Evolutionary conservation across 169 alveolate genomes (phyloP).

Genomic region (Cryptosporidium tyzzeri): DNA sequence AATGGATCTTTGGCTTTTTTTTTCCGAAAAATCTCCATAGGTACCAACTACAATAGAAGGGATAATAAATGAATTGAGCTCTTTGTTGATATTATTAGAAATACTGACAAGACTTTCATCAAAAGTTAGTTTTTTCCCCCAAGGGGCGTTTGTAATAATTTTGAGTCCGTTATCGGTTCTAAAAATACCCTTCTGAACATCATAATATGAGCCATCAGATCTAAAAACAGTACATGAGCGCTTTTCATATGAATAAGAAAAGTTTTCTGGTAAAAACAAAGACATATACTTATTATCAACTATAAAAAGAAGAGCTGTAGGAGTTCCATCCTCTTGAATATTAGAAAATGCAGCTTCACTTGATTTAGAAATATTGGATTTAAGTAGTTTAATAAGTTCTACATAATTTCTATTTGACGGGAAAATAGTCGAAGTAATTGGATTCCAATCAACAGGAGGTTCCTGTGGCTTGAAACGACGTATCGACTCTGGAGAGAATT

Average conservation of each 20-base stretch:
- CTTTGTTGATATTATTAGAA: not conserved
- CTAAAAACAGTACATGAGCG: slow-evolving; percentile 5
- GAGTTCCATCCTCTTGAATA: slow-evolving; percentile 48
- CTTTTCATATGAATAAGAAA: slow-evolving; percentile 32
- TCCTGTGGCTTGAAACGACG: slow-evolving; percentile 20
- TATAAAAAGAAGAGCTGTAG: slow-evolving; percentile 42
- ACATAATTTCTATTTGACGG: slow-evolving; percentile 22
- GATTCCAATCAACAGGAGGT: slow-evolving; percentile 61
- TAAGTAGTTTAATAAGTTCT: slow-evolving; percentile 12
- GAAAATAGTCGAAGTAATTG: slow-evolving; percentile 57
- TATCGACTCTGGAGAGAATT: slow-evolving; percentile 32
- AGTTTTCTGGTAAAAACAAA: slow-evolving; percentile 35
- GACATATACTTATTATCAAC: slow-evolving; percentile 52
- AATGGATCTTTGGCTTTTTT: not conserved
- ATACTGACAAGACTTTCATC: slow-evolving; percentile 13
- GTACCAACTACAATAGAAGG: slow-evolving; percentile 36
- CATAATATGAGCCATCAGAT: slow-evolving; percentile 53
- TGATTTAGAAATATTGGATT: slow-evolving; percentile 1
- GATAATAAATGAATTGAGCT: slow-evolving; percentile 4
- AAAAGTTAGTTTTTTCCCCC: slow-evolving; percentile 18
- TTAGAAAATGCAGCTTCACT: slow-evolving; percentile 16
- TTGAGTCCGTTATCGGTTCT: slow-evolving; percentile 33
- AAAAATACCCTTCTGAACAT: slow-evolving; percentile 34
- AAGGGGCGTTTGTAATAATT: slow-evolving; percentile 62
- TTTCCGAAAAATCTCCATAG: not conserved